Evolutionary conservation across 495 filamentous ascomycete genomes (phyloP).

Genomic region (Aspergillus mulundensis): DNA sequence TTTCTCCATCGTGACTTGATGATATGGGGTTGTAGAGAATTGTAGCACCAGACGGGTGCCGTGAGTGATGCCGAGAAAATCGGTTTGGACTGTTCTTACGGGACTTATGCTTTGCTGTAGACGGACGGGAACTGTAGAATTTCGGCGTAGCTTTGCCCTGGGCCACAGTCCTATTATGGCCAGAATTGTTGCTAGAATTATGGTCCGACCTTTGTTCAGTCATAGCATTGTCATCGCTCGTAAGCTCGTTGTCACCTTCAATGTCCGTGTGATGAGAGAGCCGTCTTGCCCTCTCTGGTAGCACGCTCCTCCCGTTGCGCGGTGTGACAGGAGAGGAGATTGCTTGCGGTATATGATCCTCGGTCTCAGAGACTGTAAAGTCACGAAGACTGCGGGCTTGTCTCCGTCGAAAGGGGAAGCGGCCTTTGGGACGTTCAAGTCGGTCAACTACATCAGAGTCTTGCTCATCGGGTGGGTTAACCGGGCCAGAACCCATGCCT

Average conservation of each 20-base stretch:
- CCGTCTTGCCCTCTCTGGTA: conserved; percentile 28
- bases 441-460: conserved; percentile 54
- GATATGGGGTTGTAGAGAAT: conserved; percentile 58
- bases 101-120: conserved; percentile 37
- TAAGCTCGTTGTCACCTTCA: conserved; percentile 85
- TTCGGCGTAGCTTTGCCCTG: conserved; percentile 32
- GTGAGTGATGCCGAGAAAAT: conserved; percentile 32
- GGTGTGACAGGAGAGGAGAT: conserved; percentile 29
- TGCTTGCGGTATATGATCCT: conserved; percentile 37
- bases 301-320: conserved; percentile 23
- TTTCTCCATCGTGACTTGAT: conserved; percentile 46
- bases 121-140: conserved; percentile 45
- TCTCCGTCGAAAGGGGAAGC: conserved; percentile 30
- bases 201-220: conserved; percentile 21
- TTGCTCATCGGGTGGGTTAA: conserved; percentile 60
- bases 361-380: conserved; percentile 58
- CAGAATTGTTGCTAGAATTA: conserved; percentile 26
- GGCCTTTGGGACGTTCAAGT: conserved; percentile 44
- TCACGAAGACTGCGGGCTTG: conserved; percentile 36
- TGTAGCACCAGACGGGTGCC: conserved; percentile 73
- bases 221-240: conserved; percentile 67
- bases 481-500: conserved; percentile 58
- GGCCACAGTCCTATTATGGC: neutral
- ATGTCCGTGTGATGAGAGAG: conserved; percentile 62
- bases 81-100: conserved; percentile 38